Evolutionary conservation across 345 rosid genomes (phyloP), one percentile per base, ranked within the genome.

Genomic region (Noccaea caerulescens): DNA sequence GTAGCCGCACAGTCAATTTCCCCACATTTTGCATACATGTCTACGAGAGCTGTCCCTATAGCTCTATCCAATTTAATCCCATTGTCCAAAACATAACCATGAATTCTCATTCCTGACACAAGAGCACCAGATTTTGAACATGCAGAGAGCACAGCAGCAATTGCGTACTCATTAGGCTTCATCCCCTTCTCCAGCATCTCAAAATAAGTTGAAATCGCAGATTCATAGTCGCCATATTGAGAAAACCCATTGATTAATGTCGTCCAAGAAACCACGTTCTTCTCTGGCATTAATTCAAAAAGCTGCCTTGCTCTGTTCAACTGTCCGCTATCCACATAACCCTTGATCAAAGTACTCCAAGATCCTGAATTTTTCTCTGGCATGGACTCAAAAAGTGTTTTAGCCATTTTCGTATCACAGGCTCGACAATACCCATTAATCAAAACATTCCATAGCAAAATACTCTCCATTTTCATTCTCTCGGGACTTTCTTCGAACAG

Each of bases 21-120:
- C 60, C 95, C 87, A 80, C 88, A 86, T 76, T 88, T 86, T 4
- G 87, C 83, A 72, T 85, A 83, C 87, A 86, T 83, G 63, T 85
- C 83, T 11, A 86, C 41, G 69, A 88, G 76, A 57, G 88, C 88
- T 69, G 76, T 72, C 41, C 82, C 86, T 75, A 79, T 58, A 53
- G 73, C 78, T 68, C 72, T 66, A 71, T 82, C 86, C 72, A 84
- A 3, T 42, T 5, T 62, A 60, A 84, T 72, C 51, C 79, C 81
- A 59, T 75, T 82, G 30, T 76, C 70, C 33, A 46, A 70, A 38
- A 86, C n/a, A 78, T 84, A 84, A 8, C 66, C 47, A 64, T 82
- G 83, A 72, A 88, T 77, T 20, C 67, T 56, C 23, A 68, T 66
- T 36, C 94, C 89, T 68, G 78, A 72, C 69, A 78, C 84, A 68